phyloP scores from a whole-genome alignment of 345 rosid species.

The Salix koriyanagi region DNA sequence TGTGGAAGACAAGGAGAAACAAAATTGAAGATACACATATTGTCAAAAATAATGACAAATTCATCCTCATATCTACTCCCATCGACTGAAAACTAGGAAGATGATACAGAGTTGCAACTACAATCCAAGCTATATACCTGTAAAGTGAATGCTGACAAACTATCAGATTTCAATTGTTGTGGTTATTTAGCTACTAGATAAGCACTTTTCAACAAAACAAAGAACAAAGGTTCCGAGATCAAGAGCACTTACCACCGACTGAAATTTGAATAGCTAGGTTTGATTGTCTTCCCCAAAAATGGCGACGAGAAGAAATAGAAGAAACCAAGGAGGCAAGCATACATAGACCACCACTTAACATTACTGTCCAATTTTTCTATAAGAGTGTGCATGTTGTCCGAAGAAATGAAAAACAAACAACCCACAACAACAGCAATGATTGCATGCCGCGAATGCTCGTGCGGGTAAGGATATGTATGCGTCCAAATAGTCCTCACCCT shows the following conservation, averaged over 20 bases:
- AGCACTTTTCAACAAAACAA: background rate
- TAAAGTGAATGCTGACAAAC: slow-evolving; percentile 18
- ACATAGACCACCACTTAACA: slow-evolving; percentile 99
- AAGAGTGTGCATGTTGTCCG: slow-evolving; percentile 94
- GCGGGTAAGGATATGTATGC: slow-evolving; percentile 89
- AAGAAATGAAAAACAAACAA: slow-evolving; percentile 92
- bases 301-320: slow-evolving; percentile 99
- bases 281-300: slow-evolving; percentile 88
- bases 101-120: slow-evolving; percentile 94
- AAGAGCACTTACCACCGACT: slow-evolving; percentile 78
- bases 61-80: slow-evolving; percentile 99
- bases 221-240: background rate
- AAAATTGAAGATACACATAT: slow-evolving; percentile 76
- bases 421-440: slow-evolving; percentile 87
- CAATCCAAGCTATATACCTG: slow-evolving; percentile 98
- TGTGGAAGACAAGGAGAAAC: slow-evolving; percentile 90
- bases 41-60: slow-evolving; percentile 87
- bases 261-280: slow-evolving; percentile 93
- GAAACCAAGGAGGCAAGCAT: slow-evolving; percentile 94
- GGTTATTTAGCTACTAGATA: too few relatives aligned
- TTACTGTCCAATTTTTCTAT: slow-evolving; percentile 81
- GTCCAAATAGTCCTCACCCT: slow-evolving; percentile 84
- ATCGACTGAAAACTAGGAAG: slow-evolving; percentile 99
- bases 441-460: slow-evolving; percentile 97
- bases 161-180: background rate